These are phyloP conservation scores for Piromyces finnis DNA, from an alignment of 192 early-diverging fungal species.

Conservation along the genomic window DNA sequence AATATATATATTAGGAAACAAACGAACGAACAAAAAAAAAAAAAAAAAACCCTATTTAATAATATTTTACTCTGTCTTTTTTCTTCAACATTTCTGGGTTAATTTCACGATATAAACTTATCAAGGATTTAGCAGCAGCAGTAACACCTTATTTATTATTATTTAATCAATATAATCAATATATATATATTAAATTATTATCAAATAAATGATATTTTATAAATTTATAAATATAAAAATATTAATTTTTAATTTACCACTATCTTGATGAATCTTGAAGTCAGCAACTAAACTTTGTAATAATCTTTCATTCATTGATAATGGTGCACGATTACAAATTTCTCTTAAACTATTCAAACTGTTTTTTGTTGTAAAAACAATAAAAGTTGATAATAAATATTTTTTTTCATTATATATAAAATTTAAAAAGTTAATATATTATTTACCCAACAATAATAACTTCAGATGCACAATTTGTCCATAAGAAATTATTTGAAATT, in stretches of 20 bases:
- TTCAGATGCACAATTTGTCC: constrained; percentile 73
- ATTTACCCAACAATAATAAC: constrained; percentile 80
- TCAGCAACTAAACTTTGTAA: constrained; percentile 72
- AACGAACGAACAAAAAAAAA: no score
- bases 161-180: no score
- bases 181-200: no score
- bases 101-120: constrained; percentile 81
- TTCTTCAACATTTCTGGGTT: constrained; percentile 86
- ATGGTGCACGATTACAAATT: constrained; percentile 68
- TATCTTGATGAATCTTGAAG: constrained; percentile 85
- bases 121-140: constrained; percentile 78
- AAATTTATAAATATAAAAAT: neutral
- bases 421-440: no score
- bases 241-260: constrained; percentile 29
- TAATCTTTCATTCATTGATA: constrained; percentile 68
- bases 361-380: no score
- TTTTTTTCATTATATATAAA: no score
- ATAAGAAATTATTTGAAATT: constrained; percentile 92
- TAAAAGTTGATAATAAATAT: no score
- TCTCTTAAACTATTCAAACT: constrained; percentile 51
- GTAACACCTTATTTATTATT: constrained; percentile 22
- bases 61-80: constrained; percentile 61
- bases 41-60: no score
- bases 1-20: no score
- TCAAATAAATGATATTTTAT: no score